Conservation (phyloP, 116 monocot genomes). For the Thalassia testudinum region DNA sequence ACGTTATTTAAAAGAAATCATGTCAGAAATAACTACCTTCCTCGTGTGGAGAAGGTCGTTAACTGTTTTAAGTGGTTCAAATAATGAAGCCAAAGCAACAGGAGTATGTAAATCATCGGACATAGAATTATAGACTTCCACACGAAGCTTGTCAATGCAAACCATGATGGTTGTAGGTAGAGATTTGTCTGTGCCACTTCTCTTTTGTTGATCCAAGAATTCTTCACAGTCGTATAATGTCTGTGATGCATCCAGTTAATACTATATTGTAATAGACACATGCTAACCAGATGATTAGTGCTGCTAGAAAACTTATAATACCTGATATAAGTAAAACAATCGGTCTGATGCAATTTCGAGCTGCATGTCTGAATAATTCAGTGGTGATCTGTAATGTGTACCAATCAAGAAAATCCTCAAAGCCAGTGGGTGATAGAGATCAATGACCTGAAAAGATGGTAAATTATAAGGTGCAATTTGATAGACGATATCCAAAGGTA, state of each 20-base stretch:
- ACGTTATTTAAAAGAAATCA: not conserved
- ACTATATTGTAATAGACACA: not conserved
- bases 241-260: conserved; percentile 15
- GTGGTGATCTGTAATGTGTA: conserved; percentile 73
- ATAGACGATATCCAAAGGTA: not conserved
- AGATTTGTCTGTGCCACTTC: conserved; percentile 12
- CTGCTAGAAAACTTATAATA: conserved; percentile 2
- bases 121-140: conserved; percentile 46
- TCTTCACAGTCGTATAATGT: conserved; percentile 67
- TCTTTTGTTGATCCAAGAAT: conserved; percentile 20
- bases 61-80: conserved; percentile 69
- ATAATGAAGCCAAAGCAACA: conserved; percentile 63
- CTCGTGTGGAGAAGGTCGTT: conserved; percentile 89
- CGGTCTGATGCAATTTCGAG: conserved; percentile 79
- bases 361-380: conserved; percentile 64
- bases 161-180: conserved; percentile 23
- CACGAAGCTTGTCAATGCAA: conserved; percentile 43
- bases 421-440: conserved; percentile 74
- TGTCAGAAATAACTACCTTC: conserved; percentile 28
- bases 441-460: conserved; percentile 45
- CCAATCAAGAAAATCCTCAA: conserved; percentile 90
- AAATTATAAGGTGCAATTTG: not conserved
- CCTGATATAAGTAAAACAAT: conserved; percentile 87
- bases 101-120: conserved; percentile 85
- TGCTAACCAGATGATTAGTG: not conserved